Evolutionary conservation across 192 early-diverging fungal species (phyloP).

Genomic region (Gamsiella multidivaricata): DNA sequence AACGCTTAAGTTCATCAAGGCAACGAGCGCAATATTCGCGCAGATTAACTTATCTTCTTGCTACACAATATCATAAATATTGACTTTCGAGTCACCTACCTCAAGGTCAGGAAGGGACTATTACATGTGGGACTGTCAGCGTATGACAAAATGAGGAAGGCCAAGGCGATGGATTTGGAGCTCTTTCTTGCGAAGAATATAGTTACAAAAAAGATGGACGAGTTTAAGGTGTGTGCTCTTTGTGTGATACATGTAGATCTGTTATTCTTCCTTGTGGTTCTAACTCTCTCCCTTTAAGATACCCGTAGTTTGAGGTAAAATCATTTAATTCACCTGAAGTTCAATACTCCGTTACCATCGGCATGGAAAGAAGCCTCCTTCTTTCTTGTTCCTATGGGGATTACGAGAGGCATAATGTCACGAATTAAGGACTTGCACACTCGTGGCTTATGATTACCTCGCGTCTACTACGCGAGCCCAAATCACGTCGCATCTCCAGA

Average conservation of each 20-base stretch:
- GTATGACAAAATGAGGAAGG: neutral
- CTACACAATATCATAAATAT: neutral
- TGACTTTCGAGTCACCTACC: conserved; percentile 3
- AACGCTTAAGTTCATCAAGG: neutral
- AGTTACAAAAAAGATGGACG: neutral
- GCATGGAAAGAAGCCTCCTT: neutral
- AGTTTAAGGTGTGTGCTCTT: neutral
- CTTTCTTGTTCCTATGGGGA: conserved; percentile 2
- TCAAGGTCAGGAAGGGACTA: conserved; percentile 5
- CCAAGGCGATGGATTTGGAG: conserved; percentile 1
- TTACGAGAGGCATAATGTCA: neutral
- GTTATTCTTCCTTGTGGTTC: neutral
- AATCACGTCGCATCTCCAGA: no score
- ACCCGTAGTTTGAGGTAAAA: neutral
- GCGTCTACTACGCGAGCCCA: no score
- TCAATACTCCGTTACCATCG: neutral
- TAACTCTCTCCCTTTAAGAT: neutral
- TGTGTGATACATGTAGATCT: neutral
- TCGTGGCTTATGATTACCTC: no score
- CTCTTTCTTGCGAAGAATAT: neutral
- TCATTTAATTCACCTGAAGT: neutral
- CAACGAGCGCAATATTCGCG: neutral
- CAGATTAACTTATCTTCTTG: conserved; percentile 6
- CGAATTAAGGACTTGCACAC: no score
- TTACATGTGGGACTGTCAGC: neutral